These are phyloP conservation scores for Trichosporon faecale DNA, from an alignment of 1,284 basidiomycete genomes.

Conservation along the genomic window DNA sequence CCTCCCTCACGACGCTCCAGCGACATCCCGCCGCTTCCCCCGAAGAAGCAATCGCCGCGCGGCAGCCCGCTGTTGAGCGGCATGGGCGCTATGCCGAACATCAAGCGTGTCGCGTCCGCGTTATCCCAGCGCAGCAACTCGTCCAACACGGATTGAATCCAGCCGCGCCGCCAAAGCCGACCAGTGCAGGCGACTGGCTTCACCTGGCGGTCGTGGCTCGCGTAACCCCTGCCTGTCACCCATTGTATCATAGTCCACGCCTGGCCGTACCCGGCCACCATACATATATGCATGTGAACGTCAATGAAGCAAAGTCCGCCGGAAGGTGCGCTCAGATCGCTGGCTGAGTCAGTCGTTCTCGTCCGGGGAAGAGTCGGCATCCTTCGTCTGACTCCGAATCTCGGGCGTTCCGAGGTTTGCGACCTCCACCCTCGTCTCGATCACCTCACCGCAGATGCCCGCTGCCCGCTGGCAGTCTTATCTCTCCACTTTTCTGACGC, in stretches of 20 bases:
- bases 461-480: neutral
- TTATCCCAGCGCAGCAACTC: conserved; percentile 1
- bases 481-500: neutral
- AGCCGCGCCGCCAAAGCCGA: neutral
- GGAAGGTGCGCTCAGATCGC: neutral
- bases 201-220: conserved; percentile 1
- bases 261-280: neutral
- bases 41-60: conserved; percentile 5
- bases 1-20: conserved; percentile 14
- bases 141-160: neutral
- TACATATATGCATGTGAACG: conserved; percentile 3
- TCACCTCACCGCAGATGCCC: neutral
- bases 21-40: neutral
- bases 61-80: neutral
- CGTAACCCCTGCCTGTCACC: neutral
- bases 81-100: neutral
- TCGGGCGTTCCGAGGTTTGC: neutral
- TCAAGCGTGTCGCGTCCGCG: neutral
- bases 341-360: neutral
- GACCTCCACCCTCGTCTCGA: neutral
- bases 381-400: neutral
- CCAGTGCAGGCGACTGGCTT: neutral
- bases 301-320: neutral
- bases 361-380: neutral
- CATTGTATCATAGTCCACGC: conserved; percentile 1